phyloP scores from a whole-genome alignment of 495 filamentous ascomycete species.

The Monascus purpureus region DNA sequence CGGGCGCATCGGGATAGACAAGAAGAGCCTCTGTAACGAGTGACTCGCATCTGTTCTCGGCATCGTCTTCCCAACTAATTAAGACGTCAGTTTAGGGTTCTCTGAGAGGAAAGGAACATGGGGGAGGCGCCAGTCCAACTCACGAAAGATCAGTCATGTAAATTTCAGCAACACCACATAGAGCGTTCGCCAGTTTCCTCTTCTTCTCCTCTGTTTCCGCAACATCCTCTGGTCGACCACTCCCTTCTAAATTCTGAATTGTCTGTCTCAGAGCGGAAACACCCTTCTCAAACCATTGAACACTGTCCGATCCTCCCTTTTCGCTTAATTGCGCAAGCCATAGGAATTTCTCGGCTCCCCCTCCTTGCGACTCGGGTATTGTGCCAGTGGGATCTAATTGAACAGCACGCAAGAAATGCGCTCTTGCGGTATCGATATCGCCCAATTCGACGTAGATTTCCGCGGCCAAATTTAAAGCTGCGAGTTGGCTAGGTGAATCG shows the following conservation, averaged over 20 bases:
- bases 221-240: constrained; percentile 24
- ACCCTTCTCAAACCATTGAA: constrained; percentile 79
- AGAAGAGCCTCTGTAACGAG: constrained; percentile 78
- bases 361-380: constrained; percentile 46
- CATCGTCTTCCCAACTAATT: constrained; percentile 68
- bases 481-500: constrained; percentile 33
- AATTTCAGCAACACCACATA: constrained; percentile 84
- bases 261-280: constrained; percentile 50
- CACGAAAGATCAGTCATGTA: constrained; percentile 93
- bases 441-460: constrained; percentile 80
- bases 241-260: constrained; percentile 40
- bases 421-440: constrained; percentile 54
- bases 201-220: constrained; percentile 49
- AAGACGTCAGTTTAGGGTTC: background rate
- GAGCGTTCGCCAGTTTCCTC: constrained; percentile 63
- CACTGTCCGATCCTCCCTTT: constrained; percentile 69
- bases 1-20: constrained; percentile 56
- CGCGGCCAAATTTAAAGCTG: constrained; percentile 62
- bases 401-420: constrained; percentile 55
- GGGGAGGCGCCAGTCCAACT: too few species aligned
- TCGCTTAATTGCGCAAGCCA: constrained; percentile 91
- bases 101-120: too few species aligned
- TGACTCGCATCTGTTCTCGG: constrained; percentile 69
- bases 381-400: constrained; percentile 58
- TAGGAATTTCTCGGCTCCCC: constrained; percentile 87